Percentiles rank a stretch among this genome's conserved stretches.
Evolutionary conservation across 1,139 yeast species (phyloP).

Genomic region (Pichia sp.): DNA sequence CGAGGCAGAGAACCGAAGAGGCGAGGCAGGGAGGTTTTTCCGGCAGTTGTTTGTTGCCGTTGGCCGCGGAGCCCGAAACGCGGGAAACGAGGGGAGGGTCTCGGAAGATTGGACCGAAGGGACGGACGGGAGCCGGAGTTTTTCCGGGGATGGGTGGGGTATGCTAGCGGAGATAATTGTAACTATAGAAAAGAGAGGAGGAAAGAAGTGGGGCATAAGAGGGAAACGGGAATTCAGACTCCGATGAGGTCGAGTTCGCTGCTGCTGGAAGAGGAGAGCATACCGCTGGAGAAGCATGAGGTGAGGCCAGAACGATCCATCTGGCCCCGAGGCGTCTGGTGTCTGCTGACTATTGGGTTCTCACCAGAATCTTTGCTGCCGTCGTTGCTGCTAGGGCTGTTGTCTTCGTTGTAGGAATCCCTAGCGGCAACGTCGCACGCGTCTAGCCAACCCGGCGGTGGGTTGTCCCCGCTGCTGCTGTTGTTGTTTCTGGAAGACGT

Average conservation of each 20-base stretch:
- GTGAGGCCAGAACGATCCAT: neutral
- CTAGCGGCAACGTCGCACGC: no score
- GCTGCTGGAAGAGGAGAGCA: neutral
- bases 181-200: neutral
- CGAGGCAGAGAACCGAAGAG: no score
- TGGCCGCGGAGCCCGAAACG: no score
- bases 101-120: no score
- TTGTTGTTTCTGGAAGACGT: neutral
- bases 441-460: no score
- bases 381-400: neutral
- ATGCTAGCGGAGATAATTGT: neutral
- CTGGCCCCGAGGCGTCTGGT: neutral
- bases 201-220: no score
- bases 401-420: no score
- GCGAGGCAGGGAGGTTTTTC: no score
- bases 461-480: neutral
- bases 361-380: neutral
- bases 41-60: no score
- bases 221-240: no score
- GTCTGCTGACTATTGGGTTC: neutral
- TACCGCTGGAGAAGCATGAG: neutral
- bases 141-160: neutral
- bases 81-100: no score
- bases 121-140: neutral
- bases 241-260: constrained; percentile 1